These are phyloP conservation scores for Hymenoscyphus albidus DNA, from an alignment of 2,329 filamentous ascomycete genomes.

Conservation along the genomic window DNA sequence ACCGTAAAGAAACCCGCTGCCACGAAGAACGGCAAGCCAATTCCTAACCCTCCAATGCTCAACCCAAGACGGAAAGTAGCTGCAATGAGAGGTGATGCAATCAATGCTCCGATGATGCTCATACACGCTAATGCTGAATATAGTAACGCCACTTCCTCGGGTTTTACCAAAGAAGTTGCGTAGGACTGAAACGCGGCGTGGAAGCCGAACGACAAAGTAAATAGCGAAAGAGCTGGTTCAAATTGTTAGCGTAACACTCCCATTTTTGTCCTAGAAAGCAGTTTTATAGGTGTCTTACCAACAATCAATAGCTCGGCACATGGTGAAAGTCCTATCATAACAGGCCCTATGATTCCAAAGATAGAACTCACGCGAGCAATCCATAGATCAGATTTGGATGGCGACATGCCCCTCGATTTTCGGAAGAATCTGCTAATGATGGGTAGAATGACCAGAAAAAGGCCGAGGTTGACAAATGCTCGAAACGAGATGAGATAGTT, in stretches of 20 bases:
- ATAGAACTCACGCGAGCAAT: neutral
- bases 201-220: neutral
- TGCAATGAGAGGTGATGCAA: neutral
- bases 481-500: neutral
- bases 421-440: neutral
- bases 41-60: neutral
- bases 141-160: neutral
- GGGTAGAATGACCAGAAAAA: neutral
- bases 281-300: neutral
- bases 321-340: neutral
- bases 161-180: neutral
- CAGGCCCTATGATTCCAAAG: neutral
- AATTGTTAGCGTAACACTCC: neutral
- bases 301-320: neutral
- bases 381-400: neutral
- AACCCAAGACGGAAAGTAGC: neutral
- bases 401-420: neutral
- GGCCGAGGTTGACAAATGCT: neutral
- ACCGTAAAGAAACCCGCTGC: neutral
- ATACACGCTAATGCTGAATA: neutral
- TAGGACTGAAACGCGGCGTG: neutral
- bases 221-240: neutral
- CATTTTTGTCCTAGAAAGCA: neutral
- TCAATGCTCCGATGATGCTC: neutral
- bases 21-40: neutral